Base-by-base conservation (phyloP, 2,329 filamentous ascomycete species). In the Alternaria burnsii region DNA sequence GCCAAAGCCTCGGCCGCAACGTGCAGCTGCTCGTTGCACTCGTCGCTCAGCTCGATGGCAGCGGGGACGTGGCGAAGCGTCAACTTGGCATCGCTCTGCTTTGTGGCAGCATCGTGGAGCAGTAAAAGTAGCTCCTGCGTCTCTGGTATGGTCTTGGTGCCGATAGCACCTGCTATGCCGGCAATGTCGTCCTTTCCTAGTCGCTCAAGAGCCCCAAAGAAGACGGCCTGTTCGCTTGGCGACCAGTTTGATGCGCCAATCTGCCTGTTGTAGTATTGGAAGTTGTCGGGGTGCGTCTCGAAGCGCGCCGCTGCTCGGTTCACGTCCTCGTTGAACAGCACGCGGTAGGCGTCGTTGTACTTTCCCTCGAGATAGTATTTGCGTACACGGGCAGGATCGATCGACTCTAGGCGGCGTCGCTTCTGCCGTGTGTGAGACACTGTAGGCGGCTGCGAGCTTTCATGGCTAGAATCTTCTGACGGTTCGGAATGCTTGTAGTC, bases 181-280 rank as follows among this genome's bases (percentile, higher is more conserved):
- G 78, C 78, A 1, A 90, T 69, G 62, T 93, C 82, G 67, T 88
- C 85, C 52, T 81, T 85, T 0, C 92, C 92, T 2, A 90, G 82
- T 0, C 86, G 86, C 1, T 84, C 82, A 3, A 96, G 76, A 0
- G 87, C 85, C 14, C 85, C 81, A 74, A 92, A 97, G 59, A 97
- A 86, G 0, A 81, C 68, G 1, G 85, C 81, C 73, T 97, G 97
- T 72, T 97, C 94, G 1, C 80, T 69, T 0, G 84, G 62, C 0
- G 86, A 88, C 94, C 94, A 98, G 11, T 79, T 67, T 1, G 89
- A 88, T 26, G 87, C 82, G 22, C 93, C 93, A 52, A 93, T 80
- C 69, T 93, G 91, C 2, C 85, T 58, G 84, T 36, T 80, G 52
- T 48, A 75, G 59, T 58, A 66, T 43, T 62, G 65, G 41, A 34